Base-by-base conservation (phyloP, 345 rosid species). In the Sisymbrium altissimum region DNA sequence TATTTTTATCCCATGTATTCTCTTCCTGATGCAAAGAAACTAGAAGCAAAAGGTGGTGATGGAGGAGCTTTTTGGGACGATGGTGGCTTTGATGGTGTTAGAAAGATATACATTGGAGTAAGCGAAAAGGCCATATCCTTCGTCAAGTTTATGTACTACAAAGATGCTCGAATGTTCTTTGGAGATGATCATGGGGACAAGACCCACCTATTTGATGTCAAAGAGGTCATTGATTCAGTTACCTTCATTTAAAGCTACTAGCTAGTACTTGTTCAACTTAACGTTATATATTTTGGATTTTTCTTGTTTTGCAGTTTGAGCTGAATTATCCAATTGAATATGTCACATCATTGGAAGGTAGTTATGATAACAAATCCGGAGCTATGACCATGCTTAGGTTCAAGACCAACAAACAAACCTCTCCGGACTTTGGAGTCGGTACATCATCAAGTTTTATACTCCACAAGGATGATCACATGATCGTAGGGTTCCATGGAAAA, bases 401-500 rank as follows among this genome's bases (percentile, higher is more conserved):
- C 50, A 64, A 11, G 19, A 74, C 58, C 14, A 36, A 74, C 38
- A 46, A 15, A 2, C 52, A 9, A 39, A 33, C 60, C 6, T 36
- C 40, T 44, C 48, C 4, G 36, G 4, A 4, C 1, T 57, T 44
- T 66, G 72, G 78, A 64, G 7, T 32, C 8, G 7, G 0, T 8
- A 43, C 46, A 23, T 12, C 10, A 1, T 13, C 58, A 14, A 12
- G 4, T 32, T 74, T 65, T 14, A 0, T 18, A 40, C 55, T 64
- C 41, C 14, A 29, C 0, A 52, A 27, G 40, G 15, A 10, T 1
- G 43, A 9, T 23, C 60, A 64, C 59, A 17, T 11, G 19, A 72
- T 72, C 19, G 54, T 39, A 3, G 70, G 76, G 1, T 72, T 62
- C 76, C 33, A 63, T 72, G 76, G 63, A 38, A 72, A 12, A 40